Evolutionary conservation across 2,329 filamentous ascomycete species (phyloP), one percentile per base, ranked within the genome.

Genomic region (Paraphoma sp.): DNA sequence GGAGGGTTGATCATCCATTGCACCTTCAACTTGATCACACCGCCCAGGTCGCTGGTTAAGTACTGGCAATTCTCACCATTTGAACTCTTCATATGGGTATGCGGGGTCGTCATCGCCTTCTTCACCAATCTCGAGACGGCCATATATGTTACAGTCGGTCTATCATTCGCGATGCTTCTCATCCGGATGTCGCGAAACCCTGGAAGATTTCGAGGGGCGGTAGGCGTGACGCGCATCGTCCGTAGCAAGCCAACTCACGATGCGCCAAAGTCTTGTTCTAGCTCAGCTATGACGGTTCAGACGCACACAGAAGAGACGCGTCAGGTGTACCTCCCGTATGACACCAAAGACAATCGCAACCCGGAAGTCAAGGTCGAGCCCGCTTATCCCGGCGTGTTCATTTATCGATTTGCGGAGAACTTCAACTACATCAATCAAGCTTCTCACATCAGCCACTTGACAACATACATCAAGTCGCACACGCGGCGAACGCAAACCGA

Each of bases 371-470:
- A 54, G 78, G 82, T 33, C 85, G 93, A 57, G 91, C 91, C 65
- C 83, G 96, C 61, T 8, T 65, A 71, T 45, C 93, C 93, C 0
- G 94, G 94, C 45, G 85, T 98, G 63, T 97, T 97, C 79, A 96
- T 97, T 70, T 97, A 97, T 80, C 88, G 93, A 43, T 96, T 97
- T 77, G 89, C 89, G 0, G 93, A 97, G 78, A 90, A 92, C 44
- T 96, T 96, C 83, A 96, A 94, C 79, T 97, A 97, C 72, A 91
- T 93, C 60, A 97, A 96, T 65, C 92, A 92, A 17, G 91, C 91
- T 64, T 87, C 91, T 72, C 91, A 94, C 58, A 85, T 96, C 45
- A 92, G 96, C 69, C 85, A 91, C 70, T 82, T 96, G 48, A 86
- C 87, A 2, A 78, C 83, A 2, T 86, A 87, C 64, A 86, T 96